phyloP scores from a whole-genome alignment of 257 asterid species.

The Nicotiana knightiana region DNA sequence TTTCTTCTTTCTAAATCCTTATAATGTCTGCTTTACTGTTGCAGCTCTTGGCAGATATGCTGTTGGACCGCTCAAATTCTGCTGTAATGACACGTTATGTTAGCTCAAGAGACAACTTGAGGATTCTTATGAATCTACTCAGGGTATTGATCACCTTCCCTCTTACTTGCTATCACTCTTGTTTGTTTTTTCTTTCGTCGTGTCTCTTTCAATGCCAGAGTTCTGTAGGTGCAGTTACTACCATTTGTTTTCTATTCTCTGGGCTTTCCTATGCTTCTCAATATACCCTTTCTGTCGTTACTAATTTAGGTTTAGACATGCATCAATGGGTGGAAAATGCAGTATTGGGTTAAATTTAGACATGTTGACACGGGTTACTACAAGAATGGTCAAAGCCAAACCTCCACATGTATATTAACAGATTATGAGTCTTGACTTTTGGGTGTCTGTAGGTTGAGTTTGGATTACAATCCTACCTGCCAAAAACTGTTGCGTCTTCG shows the following conservation, averaged over 20 bases:
- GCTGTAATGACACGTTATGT: conserved; percentile 83
- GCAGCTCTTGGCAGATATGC: conserved; percentile 83
- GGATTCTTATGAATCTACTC: conserved; percentile 93
- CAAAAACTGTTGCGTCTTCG: too few species aligned
- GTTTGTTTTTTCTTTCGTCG: not conserved
- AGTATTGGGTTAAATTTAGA: not conserved
- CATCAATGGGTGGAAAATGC: not conserved
- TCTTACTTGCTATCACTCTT: not conserved
- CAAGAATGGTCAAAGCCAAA: not conserved
- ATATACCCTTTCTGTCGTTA: not conserved
- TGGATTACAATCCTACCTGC: not conserved
- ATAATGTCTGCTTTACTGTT: conserved; percentile 3
- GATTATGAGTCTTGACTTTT: not conserved
- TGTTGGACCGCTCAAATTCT: conserved; percentile 84
- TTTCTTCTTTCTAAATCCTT: not conserved
- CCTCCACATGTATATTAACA: not conserved
- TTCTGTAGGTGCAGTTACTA: not conserved
- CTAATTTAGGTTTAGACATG: not conserved
- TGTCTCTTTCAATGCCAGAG: not conserved
- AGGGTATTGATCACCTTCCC: conserved; percentile 41
- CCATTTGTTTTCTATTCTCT: not conserved
- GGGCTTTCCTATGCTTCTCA: not conserved
- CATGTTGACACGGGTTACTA: not conserved
- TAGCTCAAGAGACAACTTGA: conserved; percentile 75
- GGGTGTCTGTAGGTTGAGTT: not conserved